phyloP scores from a whole-genome alignment of 805 yeast genomes.

The Candida dajiaensis region DNA sequence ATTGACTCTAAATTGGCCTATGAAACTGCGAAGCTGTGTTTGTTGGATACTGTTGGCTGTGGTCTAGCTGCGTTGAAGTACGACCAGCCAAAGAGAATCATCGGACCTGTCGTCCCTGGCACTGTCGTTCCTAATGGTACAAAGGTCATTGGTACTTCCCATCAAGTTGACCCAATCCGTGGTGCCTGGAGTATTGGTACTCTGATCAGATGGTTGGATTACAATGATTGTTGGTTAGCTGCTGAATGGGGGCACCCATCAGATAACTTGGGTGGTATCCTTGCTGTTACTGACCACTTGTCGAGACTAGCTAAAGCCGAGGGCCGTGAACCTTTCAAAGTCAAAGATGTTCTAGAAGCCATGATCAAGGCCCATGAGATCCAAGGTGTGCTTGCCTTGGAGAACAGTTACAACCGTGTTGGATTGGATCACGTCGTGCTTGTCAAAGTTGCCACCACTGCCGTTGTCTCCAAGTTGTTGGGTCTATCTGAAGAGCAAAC shows the following conservation, averaged over 20 bases:
- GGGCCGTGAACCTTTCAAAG: constrained; percentile 38
- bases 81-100: constrained; percentile 39
- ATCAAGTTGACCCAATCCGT: constrained; percentile 47
- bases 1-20: constrained; percentile 41
- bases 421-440: constrained; percentile 56
- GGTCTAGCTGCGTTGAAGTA: constrained; percentile 54
- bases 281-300: constrained; percentile 52
- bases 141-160: constrained; percentile 46
- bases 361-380: constrained; percentile 63
- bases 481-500: constrained; percentile 47
- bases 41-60: constrained; percentile 54
- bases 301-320: constrained; percentile 38
- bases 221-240: constrained; percentile 61
- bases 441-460: constrained; percentile 56
- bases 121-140: constrained; percentile 50
- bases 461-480: constrained; percentile 51
- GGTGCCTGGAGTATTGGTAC: constrained; percentile 57
- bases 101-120: constrained; percentile 55
- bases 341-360: constrained; percentile 45
- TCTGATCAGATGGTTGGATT: constrained; percentile 54
- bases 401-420: constrained; percentile 53
- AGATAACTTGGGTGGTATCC: constrained; percentile 53
- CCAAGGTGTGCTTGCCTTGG: constrained; percentile 53
- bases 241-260: constrained; percentile 71
- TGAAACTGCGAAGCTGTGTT: constrained; percentile 50